Percentiles rank a stretch among this genome's conserved stretches.
Evolutionary conservation across 306 rosid genomes (phyloP).

Genomic region (Cucurbita moschata): DNA sequence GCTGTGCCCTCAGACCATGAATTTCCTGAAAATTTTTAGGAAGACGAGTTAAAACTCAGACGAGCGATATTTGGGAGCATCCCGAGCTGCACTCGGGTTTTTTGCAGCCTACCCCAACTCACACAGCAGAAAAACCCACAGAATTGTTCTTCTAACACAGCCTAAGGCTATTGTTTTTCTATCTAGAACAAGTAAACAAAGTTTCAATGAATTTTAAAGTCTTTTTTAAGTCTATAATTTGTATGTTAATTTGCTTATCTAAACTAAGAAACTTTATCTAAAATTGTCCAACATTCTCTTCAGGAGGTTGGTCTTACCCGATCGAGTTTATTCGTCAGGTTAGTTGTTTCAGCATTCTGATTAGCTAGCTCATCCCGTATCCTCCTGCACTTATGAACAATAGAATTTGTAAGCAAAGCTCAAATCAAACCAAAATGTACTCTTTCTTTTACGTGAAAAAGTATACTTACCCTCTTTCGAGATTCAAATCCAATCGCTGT

Average conservation of each 20-base stretch:
- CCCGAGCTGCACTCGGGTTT: too few species aligned
- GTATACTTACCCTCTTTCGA: slow-evolving; percentile 68
- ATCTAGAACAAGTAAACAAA: background rate
- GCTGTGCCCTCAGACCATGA: slow-evolving; percentile 68
- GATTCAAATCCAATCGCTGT: slow-evolving; percentile 91
- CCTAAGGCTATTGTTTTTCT: too few species aligned
- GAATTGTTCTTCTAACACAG: too few species aligned
- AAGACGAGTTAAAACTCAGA: background rate
- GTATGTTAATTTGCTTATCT: background rate
- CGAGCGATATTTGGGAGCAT: too few species aligned
- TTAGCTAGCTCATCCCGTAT: slow-evolving; percentile 72
- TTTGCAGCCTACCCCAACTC: too few species aligned
- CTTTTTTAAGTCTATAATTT: background rate
- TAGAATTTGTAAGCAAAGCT: background rate
- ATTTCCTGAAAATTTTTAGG: slow-evolving; percentile 44
- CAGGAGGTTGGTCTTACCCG: slow-evolving; percentile 36
- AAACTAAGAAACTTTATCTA: background rate
- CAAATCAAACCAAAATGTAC: background rate
- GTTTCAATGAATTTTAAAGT: background rate
- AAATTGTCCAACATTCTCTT: background rate
- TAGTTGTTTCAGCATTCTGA: slow-evolving; percentile 77
- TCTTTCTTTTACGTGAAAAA: background rate
- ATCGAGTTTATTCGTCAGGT: slow-evolving; percentile 82
- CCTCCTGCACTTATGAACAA: slow-evolving; percentile 46
- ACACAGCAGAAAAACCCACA: too few species aligned